A percentile compares a stretch with the other conserved stretches of the same genome.
Evolutionary conservation across 768 basidiomycete genomes (phyloP).

Genomic region (Hygrocybe coccinea): DNA sequence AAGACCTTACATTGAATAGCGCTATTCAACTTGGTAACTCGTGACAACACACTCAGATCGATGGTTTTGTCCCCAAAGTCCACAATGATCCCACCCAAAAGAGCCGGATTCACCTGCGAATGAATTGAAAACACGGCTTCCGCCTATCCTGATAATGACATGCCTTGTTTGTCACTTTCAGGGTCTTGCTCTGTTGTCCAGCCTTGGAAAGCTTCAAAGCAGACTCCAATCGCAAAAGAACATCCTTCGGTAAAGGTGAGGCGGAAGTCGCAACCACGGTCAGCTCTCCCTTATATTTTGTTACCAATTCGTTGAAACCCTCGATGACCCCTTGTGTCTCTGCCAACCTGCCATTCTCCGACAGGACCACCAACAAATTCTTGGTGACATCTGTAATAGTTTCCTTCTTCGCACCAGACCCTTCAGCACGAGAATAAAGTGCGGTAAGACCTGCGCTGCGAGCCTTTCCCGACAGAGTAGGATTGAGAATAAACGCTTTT

Average conservation of each 20-base stretch:
- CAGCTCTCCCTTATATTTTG: conserved; percentile 88
- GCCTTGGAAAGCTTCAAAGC: conserved; percentile 81
- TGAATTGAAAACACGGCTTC: conserved; percentile 5
- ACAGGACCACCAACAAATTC: conserved; percentile 85
- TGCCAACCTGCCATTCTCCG: conserved; percentile 86
- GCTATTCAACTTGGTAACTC: conserved; percentile 92
- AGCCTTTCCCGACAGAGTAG: conserved; percentile 81
- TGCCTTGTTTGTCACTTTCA: conserved; percentile 92
- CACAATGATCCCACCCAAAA: conserved; percentile 88
- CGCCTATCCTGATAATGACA: conserved; percentile 16
- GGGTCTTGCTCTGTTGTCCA: conserved; percentile 78
- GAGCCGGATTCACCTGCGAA: conserved; percentile 78
- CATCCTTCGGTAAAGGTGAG: conserved; percentile 69
- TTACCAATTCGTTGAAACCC: conserved; percentile 85
- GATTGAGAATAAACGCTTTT: conserved; percentile 76
- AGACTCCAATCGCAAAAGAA: conserved; percentile 73
- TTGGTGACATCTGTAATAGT: conserved; percentile 80
- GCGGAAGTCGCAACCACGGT: conserved; percentile 91
- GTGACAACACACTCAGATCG: conserved; percentile 89
- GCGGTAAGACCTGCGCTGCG: conserved; percentile 61
- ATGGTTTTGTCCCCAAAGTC: conserved; percentile 99
- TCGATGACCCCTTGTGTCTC: conserved; percentile 84
- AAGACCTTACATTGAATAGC: conserved; percentile 68
- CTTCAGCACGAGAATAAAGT: conserved; percentile 66
- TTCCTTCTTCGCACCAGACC: conserved; percentile 60